Conservation (phyloP, 345 rosid genomes). For the Eutrema heterophyllum region DNA sequence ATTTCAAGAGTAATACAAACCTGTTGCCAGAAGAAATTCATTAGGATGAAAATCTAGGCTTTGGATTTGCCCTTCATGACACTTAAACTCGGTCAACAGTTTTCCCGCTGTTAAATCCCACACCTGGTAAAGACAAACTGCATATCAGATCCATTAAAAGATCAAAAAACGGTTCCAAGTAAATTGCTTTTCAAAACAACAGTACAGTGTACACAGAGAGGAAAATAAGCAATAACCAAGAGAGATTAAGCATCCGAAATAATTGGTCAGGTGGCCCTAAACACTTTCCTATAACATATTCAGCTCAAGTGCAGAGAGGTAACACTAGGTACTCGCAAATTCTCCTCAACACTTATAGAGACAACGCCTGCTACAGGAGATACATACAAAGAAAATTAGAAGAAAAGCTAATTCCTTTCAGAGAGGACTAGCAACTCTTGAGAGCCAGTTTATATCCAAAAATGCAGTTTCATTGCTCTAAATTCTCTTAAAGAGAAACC, state of each 20-base stretch:
- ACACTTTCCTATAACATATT: neutral
- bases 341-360: neutral
- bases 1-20: constrained; percentile 37
- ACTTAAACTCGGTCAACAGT: constrained; percentile 81
- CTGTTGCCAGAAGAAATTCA: constrained; percentile 93
- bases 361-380: neutral
- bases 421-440: neutral
- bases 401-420: neutral
- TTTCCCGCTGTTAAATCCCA: constrained; percentile 99
- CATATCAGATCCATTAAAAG: constrained; percentile 7
- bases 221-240: neutral
- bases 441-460: neutral
- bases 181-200: neutral
- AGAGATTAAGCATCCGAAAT: neutral
- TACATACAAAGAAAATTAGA: neutral
- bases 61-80: constrained; percentile 91
- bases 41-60: constrained; percentile 99
- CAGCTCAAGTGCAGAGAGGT: constrained; percentile 1
- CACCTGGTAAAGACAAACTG: constrained; percentile 43
- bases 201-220: neutral
- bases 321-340: neutral
- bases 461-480: neutral
- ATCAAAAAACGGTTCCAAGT: neutral
- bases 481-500: neutral
- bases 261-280: neutral